Conservation (phyloP, 2,329 filamentous ascomycete genomes). For the Pseudogymnoascus sp. region DNA sequence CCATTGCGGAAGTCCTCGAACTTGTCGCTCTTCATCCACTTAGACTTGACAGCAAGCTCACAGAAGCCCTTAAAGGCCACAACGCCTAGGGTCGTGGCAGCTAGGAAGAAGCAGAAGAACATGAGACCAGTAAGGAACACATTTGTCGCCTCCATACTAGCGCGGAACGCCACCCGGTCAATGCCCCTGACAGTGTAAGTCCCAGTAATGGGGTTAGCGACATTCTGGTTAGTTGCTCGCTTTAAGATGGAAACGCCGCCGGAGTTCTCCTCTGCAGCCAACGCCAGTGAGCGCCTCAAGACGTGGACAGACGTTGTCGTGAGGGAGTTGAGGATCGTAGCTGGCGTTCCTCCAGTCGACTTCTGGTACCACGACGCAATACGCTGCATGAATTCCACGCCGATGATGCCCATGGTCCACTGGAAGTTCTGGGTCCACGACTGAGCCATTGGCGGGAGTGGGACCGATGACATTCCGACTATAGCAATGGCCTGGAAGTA, state of each 20-base stretch:
- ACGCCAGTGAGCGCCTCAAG: conserved; percentile 38
- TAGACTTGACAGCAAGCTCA: conserved; percentile 66
- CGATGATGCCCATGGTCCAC: conserved; percentile 96
- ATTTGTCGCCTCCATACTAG: conserved; percentile 80
- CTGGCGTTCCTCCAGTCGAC: conserved; percentile 78
- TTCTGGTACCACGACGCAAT: conserved; percentile 96
- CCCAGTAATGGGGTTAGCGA: conserved; percentile 47
- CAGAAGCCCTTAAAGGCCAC: conserved; percentile 73
- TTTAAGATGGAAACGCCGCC: conserved; percentile 21
- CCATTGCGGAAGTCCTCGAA: conserved; percentile 92
- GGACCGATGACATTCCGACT: conserved; percentile 74
- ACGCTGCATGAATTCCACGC: conserved; percentile 74
- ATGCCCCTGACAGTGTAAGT: conserved; percentile 69
- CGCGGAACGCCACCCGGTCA: conserved; percentile 79
- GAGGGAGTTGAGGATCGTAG: conserved; percentile 68
- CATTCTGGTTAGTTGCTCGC: conserved; percentile 44
- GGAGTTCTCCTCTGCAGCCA: conserved; percentile 10
- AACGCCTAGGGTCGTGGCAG: conserved; percentile 66
- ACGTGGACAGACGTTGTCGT: conserved; percentile 75
- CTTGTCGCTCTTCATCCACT: conserved; percentile 75
- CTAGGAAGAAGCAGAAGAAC: conserved; percentile 81
- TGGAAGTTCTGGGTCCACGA: conserved; percentile 97
- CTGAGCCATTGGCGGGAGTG: conserved; percentile 78
- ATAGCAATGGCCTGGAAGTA: conserved; percentile 95
- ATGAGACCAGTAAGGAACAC: conserved; percentile 86